Conservation (phyloP, 495 filamentous ascomycete genomes). For the Trichoderma parareesei region DNA sequence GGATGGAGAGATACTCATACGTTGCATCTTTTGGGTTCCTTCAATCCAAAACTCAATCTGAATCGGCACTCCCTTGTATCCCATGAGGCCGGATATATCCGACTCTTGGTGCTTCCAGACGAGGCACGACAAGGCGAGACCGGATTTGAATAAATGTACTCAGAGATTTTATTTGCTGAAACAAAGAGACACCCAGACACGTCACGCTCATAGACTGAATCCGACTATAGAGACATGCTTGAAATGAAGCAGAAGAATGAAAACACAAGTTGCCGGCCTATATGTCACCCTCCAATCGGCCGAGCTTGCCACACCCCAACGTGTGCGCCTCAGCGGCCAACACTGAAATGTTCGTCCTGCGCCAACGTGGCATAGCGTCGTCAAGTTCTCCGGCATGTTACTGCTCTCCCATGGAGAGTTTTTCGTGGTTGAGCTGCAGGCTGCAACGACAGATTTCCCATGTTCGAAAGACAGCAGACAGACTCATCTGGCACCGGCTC, state of each 20-base stretch:
- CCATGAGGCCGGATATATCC: neutral
- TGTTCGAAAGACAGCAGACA: neutral
- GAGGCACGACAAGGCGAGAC: neutral
- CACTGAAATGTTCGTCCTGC: neutral
- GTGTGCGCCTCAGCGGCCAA: neutral
- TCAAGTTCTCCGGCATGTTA: neutral
- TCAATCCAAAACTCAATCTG: too few species aligned
- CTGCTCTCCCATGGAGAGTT: neutral
- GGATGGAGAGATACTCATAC: too few species aligned
- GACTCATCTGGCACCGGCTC: neutral
- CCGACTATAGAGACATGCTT: conserved; percentile 4
- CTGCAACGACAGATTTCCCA: neutral
- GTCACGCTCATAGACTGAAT: conserved; percentile 8
- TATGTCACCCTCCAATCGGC: conserved; percentile 6
- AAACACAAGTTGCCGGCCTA: conserved; percentile 8
- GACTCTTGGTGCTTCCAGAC: neutral
- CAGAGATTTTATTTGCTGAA: conserved; percentile 1
- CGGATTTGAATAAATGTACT: neutral
- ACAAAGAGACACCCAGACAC: neutral
- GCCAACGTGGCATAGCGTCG: conserved; percentile 5
- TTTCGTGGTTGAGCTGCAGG: neutral
- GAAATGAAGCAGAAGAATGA: neutral
- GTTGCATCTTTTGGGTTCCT: too few species aligned
- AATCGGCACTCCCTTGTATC: too few species aligned
- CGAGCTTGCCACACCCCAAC: conserved; percentile 1